These are phyloP conservation scores for Boletus pseudo-olivaceus DNA, from an alignment of 768 basidiomycete species.

Conservation along the genomic window DNA sequence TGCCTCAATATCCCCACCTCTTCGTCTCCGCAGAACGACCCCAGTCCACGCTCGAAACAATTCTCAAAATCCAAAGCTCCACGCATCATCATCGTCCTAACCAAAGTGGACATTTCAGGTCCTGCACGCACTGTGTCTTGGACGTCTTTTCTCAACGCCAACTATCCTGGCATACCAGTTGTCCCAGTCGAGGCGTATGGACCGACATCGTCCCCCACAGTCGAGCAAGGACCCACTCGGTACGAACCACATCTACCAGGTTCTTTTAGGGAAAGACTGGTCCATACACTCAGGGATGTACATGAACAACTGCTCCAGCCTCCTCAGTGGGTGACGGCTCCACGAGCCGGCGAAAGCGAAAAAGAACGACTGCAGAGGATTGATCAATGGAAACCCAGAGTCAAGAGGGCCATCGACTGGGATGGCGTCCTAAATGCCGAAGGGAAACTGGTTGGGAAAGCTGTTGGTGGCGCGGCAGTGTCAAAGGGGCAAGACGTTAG, in stretches of 20 bases:
- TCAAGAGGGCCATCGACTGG: slow-evolving; percentile 75
- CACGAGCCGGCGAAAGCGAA: slow-evolving; percentile 35
- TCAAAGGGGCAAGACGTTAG: slow-evolving; percentile 24
- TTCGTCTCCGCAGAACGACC: background rate
- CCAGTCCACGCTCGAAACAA: slow-evolving; percentile 25
- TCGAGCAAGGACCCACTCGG: slow-evolving; percentile 42
- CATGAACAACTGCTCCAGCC: slow-evolving; percentile 69
- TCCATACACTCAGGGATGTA: slow-evolving; percentile 59
- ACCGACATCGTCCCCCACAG: slow-evolving; percentile 37
- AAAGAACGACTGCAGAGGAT: slow-evolving; percentile 46
- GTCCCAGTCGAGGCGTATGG: slow-evolving; percentile 77
- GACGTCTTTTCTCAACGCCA: slow-evolving; percentile 53
- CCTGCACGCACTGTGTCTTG: slow-evolving; percentile 60
- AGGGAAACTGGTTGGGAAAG: slow-evolving; percentile 41
- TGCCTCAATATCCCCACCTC: slow-evolving; percentile 44
- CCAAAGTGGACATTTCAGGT: slow-evolving; percentile 86
- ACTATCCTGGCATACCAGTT: slow-evolving; percentile 53
- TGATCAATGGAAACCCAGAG: slow-evolving; percentile 60
- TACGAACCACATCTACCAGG: slow-evolving; percentile 68
- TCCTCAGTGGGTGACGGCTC: slow-evolving; percentile 52
- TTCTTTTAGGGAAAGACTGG: slow-evolving; percentile 58
- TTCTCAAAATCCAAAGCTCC: slow-evolving; percentile 28
- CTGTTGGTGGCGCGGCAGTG: slow-evolving; percentile 41
- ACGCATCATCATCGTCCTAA: slow-evolving; percentile 67
- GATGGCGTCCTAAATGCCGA: slow-evolving; percentile 48